Percentiles rank a stretch among this genome's conserved stretches.
These are phyloP conservation scores for Piromyces finnis DNA, from an alignment of 192 early-diverging fungal genomes.

Conservation along the genomic window DNA sequence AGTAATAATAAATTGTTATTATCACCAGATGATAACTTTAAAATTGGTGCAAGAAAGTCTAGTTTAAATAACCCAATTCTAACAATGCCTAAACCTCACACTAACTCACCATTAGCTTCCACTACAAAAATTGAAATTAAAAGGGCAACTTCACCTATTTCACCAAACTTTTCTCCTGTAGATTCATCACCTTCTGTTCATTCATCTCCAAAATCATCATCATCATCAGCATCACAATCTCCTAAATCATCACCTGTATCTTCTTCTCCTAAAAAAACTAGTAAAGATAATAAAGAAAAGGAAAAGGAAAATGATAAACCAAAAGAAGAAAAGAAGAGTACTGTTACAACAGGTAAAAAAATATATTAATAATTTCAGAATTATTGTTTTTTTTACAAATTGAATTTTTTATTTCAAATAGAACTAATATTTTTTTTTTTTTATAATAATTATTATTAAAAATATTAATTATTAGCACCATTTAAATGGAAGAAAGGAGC, in stretches of 20 bases:
- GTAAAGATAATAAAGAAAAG: background rate
- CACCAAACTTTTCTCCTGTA: background rate
- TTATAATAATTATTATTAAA: too few relatives aligned
- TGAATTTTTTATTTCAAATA: too few relatives aligned
- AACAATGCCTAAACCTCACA: background rate
- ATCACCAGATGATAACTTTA: background rate
- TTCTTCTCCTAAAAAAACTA: background rate
- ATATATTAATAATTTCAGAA: too few relatives aligned
- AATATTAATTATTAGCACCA: background rate
- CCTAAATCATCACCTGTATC: background rate
- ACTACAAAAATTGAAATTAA: background rate
- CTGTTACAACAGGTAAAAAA: background rate
- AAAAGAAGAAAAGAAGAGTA: background rate
- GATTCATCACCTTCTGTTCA: background rate
- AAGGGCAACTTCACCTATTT: background rate
- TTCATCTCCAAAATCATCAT: background rate
- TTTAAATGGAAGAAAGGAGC: conserved; percentile 72
- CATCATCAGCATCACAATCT: background rate
- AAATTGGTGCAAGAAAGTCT: background rate
- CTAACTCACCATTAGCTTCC: background rate
- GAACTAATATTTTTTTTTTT: too few relatives aligned
- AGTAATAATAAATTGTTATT: background rate
- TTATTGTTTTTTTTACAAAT: too few relatives aligned
- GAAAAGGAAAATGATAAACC: too few relatives aligned
- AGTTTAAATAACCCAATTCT: background rate